Base-by-base conservation (phyloP, 371 early-diverging fungal species). In the Syncephalastrum racemosum region DNA sequence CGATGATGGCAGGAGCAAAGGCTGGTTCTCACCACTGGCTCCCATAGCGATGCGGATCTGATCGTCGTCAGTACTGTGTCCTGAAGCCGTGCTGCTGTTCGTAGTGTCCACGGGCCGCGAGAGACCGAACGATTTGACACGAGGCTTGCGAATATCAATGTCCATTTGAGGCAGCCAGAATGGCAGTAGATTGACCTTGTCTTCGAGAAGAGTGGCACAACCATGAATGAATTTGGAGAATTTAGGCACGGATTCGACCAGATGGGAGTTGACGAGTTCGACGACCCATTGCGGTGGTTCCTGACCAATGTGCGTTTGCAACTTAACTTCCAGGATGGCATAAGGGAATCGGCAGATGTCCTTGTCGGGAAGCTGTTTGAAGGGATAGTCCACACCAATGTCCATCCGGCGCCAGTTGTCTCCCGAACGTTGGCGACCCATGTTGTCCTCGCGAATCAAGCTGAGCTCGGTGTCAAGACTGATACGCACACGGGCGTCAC, bases 201-300 rank as follows among this genome's bases (percentile, higher is more conserved):
- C 85, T 61, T 94, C 94, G 46, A 97, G 80, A 44, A 99, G 81
- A 3, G 96, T 92, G 19, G 98, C 90, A 31, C 91, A 88, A 53
- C 99, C 99, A 74, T 99, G 99, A 59, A 98, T 90, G 76, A 96
- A 99, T 73, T 99, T 99, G 49, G 94, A 93, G 79, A 99, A 99
- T 70, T 98, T 99, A 54, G 98, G 98, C 6, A 99, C 98, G 18
- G 95, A 95, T 71, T 96, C 96, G 51, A 99, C 98, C 56, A 99
- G 75, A 63, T 94, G 90, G 50, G 90, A 88, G 48, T 92, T 87
- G 64, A 96, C 87, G 46, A 99, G 79, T 36, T 97, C 94, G 20
- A 87, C 73, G 20, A 99, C 97, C 99, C 99, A 99, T 58, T 89
- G 84, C 5, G 98, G 97, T 3, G 95, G 94, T 57, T 90, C 90